phyloP scores from a whole-genome alignment of 768 basidiomycete genomes.

The Pulveroboletus sp. region DNA sequence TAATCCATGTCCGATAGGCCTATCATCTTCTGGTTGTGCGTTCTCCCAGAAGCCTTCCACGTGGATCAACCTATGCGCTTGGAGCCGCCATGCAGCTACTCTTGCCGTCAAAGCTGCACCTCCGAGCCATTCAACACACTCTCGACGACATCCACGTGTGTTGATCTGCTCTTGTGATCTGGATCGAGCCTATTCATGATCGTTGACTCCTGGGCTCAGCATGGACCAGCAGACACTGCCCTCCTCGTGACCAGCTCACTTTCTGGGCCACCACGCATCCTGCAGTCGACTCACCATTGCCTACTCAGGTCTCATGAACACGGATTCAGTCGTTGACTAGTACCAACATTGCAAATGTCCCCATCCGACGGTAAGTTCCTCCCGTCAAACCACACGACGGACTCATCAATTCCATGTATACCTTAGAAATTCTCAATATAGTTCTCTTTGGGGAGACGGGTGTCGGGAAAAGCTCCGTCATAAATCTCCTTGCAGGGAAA shows the following conservation, averaged over 20 bases:
- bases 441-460: conserved; percentile 31
- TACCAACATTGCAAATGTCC: conserved; percentile 12
- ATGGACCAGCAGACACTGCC: conserved; percentile 3
- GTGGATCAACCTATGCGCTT: conserved; percentile 3
- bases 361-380: conserved; percentile 13
- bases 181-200: conserved; percentile 5
- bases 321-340: neutral
- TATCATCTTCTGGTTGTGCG: neutral
- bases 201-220: neutral
- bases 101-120: neutral
- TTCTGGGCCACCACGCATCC: conserved; percentile 5
- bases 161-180: conserved; percentile 15
- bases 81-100: neutral
- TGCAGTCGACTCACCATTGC: neutral
- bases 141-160: conserved; percentile 2
- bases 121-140: neutral
- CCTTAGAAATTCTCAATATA: conserved; percentile 18
- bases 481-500: conserved; percentile 38
- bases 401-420: neutral
- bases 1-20: neutral
- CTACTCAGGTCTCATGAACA: conserved; percentile 8
- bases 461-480: conserved; percentile 41
- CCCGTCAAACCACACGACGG: neutral
- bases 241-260: conserved; percentile 2
- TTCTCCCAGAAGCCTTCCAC: neutral